Conservation (phyloP, 2,329 filamentous ascomycete genomes). For the Whalleya microplaca region DNA sequence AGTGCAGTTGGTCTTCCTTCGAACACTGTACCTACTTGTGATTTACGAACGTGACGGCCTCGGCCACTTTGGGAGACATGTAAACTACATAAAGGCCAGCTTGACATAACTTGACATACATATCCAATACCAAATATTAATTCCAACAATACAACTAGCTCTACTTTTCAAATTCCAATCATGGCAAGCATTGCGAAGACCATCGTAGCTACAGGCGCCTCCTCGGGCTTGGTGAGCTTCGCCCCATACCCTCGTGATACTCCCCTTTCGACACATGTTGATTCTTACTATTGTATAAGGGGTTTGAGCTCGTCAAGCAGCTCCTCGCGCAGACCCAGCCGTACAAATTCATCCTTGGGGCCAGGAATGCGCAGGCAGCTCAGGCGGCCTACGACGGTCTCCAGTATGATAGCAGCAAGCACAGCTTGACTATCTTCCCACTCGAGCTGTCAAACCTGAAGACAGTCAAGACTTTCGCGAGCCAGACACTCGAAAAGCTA, state of each 20-base stretch:
- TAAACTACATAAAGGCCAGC: background rate
- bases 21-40: no score
- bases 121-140: background rate
- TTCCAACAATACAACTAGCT: background rate
- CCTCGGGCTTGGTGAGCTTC: slow-evolving; percentile 51
- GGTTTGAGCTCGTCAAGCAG: slow-evolving; percentile 57
- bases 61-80: background rate
- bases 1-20: no score
- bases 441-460: slow-evolving; percentile 52
- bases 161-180: background rate
- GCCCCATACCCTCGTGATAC: background rate
- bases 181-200: slow-evolving; percentile 51
- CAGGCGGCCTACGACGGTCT: slow-evolving; percentile 47
- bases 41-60: no score
- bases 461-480: slow-evolving; percentile 51
- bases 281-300: slow-evolving; percentile 39
- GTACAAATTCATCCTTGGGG: slow-evolving; percentile 54
- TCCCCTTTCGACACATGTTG: background rate
- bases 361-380: slow-evolving; percentile 47
- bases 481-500: slow-evolving; percentile 46
- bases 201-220: slow-evolving; percentile 53
- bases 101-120: background rate
- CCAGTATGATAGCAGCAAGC: slow-evolving; percentile 44
- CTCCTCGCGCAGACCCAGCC: slow-evolving; percentile 49
- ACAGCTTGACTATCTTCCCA: slow-evolving; percentile 50